Evolutionary conservation across 179 eudicot genomes (phyloP).

Genomic region (Beta macrorhiza): DNA sequence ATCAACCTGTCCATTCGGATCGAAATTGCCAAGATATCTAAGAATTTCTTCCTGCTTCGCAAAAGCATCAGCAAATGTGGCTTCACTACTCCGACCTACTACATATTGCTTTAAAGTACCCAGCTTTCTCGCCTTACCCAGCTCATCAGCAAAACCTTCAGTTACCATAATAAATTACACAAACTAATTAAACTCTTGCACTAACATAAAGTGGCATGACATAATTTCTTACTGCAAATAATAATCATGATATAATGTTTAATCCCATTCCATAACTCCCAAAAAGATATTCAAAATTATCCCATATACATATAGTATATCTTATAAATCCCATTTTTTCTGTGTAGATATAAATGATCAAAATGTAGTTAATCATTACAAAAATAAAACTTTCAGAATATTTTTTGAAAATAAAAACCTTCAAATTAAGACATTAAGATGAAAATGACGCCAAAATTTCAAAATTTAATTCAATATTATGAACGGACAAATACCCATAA

Average conservation of each 20-base stretch:
- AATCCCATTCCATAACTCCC: too few relatives aligned
- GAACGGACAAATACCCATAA: background rate
- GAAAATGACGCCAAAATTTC: background rate
- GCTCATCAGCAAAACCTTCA: conserved; percentile 75
- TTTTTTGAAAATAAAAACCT: too few relatives aligned
- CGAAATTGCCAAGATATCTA: conserved; percentile 61
- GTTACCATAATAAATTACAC: background rate
- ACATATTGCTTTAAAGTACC: conserved; percentile 66
- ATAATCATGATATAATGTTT: too few relatives aligned
- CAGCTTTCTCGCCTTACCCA: conserved; percentile 63
- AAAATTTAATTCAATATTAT: background rate
- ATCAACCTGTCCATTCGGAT: conserved; percentile 75
- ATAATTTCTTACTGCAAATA: too few relatives aligned
- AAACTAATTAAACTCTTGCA: conserved; percentile 5
- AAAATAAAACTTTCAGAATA: too few relatives aligned
- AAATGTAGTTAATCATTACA: too few relatives aligned
- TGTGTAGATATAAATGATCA: too few relatives aligned
- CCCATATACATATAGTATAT: too few relatives aligned
- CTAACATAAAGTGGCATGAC: background rate
- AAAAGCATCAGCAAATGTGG: conserved; percentile 74
- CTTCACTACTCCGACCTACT: conserved; percentile 83
- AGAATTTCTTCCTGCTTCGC: conserved; percentile 81
- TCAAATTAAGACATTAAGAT: too few relatives aligned
- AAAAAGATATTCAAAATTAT: too few relatives aligned
- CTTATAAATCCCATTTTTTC: too few relatives aligned